Percentiles rank a stretch among this genome's conserved stretches.
phyloP scores from a whole-genome alignment of 768 basidiomycete species.

The Kwoniella pini region DNA sequence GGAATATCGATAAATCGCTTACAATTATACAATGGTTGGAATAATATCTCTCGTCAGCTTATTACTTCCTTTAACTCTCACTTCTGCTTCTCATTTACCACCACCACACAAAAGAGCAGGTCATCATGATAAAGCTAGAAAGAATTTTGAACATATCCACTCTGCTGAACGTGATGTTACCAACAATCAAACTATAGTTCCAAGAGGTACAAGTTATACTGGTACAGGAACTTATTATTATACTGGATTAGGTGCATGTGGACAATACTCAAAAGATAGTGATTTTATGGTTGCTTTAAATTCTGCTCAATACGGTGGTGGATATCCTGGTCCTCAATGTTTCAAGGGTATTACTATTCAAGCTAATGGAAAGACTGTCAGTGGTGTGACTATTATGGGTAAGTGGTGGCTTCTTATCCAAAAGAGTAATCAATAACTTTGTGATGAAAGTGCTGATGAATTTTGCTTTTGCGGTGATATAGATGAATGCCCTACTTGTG shows the following conservation, averaged over 20 bases:
- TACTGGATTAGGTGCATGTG: conserved; percentile 27
- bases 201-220: conserved; percentile 15
- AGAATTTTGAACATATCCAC: conserved; percentile 11
- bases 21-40: conserved; percentile 10
- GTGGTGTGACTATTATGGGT: conserved; percentile 41
- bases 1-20: too few species aligned
- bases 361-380: conserved; percentile 38
- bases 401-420: too few species aligned
- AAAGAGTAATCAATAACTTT: too few species aligned
- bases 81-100: conserved; percentile 14
- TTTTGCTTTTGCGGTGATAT: too few species aligned
- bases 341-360: conserved; percentile 45
- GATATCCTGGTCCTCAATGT: conserved; percentile 51
- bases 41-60: conserved; percentile 12
- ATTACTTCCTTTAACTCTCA: conserved; percentile 8
- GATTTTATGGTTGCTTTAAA: conserved; percentile 48
- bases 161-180: conserved; percentile 1
- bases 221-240: conserved; percentile 24
- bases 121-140: conserved; percentile 12
- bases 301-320: conserved; percentile 43
- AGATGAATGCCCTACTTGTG: conserved; percentile 51
- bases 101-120: conserved; percentile 17
- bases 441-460: too few species aligned
- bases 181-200: conserved; percentile 18
- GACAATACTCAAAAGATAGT: conserved; percentile 35